Base-by-base conservation (phyloP, 108 stramenopile genomes). In the Cyclostephanos invisitatus region DNA sequence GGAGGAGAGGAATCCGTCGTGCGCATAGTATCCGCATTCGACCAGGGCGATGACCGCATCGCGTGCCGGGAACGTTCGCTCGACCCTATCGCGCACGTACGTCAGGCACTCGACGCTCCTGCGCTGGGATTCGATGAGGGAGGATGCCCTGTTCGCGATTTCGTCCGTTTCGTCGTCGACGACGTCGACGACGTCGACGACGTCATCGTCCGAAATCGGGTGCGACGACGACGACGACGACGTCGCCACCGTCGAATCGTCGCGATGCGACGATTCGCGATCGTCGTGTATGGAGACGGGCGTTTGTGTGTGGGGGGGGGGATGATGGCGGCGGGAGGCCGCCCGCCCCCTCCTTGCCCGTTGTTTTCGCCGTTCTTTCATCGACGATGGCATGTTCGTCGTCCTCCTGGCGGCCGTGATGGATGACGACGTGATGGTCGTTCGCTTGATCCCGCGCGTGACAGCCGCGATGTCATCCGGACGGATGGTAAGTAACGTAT, bases 41-140 rank as follows among this genome's bases (percentile, higher is more conserved):
- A 22, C 51, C 24, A 81, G 46, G 22, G 49, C 36, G 15, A 64
- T 57, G 20, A 29, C 80, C 32, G 75, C 72, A n/a, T 53, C 70
- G 2, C 48, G 20, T 17, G 50, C 48, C n/a, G 74, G 74, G 35
- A 81, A 76, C 8, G 47, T 65, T 32, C 69, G 74, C 36, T 81
- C 80, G 35, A 81, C 70, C 50, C 80, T 35, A 56, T 77, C 65
- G 18, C 61, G 66, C 25, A 81, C 64, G 63, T 28, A 67, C 10
- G 80, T 65, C 47, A 81, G 72, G 20, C 35, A 51, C 28, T 71
- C 70, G 12, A 81, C 80, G 42, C 75, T 77, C 71, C 72, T 76
- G 10, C 70, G 62, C 46, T 76, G 80, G 18, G 67, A 50, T 28
- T 32, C 32, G 21, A 11, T 5, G 22, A 24, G 54, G 1, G 24